phyloP scores from a whole-genome alignment of 1,284 basidiomycete genomes.

The Malassezia japonica region DNA sequence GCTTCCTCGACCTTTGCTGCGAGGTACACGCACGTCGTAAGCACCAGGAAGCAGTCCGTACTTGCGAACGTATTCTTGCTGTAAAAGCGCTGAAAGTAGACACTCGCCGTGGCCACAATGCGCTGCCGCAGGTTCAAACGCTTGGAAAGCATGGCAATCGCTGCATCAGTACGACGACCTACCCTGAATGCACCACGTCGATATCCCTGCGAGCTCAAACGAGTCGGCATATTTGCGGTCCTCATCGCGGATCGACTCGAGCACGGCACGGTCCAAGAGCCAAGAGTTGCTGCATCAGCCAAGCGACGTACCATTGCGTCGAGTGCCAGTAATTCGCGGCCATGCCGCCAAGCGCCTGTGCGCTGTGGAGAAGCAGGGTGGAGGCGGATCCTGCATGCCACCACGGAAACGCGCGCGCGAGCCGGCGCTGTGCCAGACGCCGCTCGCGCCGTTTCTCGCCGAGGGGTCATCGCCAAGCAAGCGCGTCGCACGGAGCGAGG shows the following conservation, averaged over 20 bases:
- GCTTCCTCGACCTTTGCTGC: conserved; percentile 94
- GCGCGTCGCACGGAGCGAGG: neutral
- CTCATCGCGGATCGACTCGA: conserved; percentile 31
- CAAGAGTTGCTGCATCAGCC: conserved; percentile 33
- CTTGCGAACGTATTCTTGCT: conserved; percentile 61
- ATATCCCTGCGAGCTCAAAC: conserved; percentile 31
- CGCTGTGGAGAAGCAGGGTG: neutral
- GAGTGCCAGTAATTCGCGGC: conserved; percentile 19
- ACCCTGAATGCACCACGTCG: conserved; percentile 40
- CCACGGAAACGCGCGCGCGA: neutral
- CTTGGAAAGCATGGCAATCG: conserved; percentile 77
- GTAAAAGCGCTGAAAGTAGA: conserved; percentile 91
- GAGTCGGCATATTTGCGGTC: conserved; percentile 31
- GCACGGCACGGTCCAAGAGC: conserved; percentile 32
- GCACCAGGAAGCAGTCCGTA: conserved; percentile 83
- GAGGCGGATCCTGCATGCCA: neutral
- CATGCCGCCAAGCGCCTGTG: conserved; percentile 6
- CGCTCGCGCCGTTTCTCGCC: neutral
- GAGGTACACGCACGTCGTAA: conserved; percentile 85
- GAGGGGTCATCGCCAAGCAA: neutral
- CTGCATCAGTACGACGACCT: conserved; percentile 18
- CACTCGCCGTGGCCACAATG: conserved; percentile 80
- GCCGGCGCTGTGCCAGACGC: neutral
- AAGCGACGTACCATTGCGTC: conserved; percentile 9
- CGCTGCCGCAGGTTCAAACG: conserved; percentile 73